Evolutionary conservation across 2,329 filamentous ascomycete genomes (phyloP), one percentile per base, ranked within the genome.

Genomic region (Fusarium lyarnte): DNA sequence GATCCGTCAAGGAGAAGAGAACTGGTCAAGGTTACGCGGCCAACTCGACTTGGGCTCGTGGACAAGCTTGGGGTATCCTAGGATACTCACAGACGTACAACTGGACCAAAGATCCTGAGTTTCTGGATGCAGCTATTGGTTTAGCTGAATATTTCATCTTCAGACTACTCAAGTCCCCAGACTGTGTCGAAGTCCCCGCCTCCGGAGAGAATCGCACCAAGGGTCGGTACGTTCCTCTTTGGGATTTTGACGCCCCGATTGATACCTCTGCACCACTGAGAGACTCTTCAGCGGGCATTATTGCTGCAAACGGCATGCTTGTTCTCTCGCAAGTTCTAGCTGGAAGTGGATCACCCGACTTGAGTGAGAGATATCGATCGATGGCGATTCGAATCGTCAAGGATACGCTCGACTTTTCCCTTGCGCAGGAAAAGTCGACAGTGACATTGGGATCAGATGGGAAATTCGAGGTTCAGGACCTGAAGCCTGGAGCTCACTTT

Each of bases 21-120:
- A 88, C 87, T 0, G 85, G 84, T 0, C 87, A 88, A 64, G 86
- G 87, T 1, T 85, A 84, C 69, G 70, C 77, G 1, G 83, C 84
- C 38, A 75, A 79, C 23, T 87, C 85, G 1, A 87, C 85, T 0
- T 88, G 86, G 87, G 81, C 83, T 8, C 82, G 86, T 17, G 86
- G 86, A 4, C 86, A 88, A 60, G 85, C 85, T 1, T 88, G 87
- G 86, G 82, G 81, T 1, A 84, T 87, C 21, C 77, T 87, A 21
- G 86, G 86, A 0, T 88, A 86, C 54, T 81, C 85, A 0, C 85
- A 87, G 66, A 84, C 85, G 0, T 87, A 85, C 60, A 75, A 76
- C 36, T 87, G 85, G 84, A 87, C 86, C 0, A 82, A 82, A 16
- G 82, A 86, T 2, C 25, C 63, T 0, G 79, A 79, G 4, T 87